Percentiles rank a stretch among this genome's conserved stretches.
phyloP scores from a whole-genome alignment of 2,329 filamentous ascomycete genomes.

The Fusarium burgessii region DNA sequence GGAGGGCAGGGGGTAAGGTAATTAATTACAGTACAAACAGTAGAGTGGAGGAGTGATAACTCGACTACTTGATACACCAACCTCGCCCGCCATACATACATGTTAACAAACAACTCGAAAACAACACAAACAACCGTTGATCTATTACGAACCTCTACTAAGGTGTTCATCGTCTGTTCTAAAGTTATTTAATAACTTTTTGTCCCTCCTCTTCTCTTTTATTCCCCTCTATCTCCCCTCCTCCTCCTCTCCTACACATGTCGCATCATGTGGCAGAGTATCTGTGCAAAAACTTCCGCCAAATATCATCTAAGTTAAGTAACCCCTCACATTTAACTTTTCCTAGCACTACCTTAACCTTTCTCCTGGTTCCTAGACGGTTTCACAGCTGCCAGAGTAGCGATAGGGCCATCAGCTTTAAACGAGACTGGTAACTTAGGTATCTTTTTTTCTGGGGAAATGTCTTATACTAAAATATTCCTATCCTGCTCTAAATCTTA shows the following conservation, averaged over 20 bases:
- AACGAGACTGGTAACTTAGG: neutral
- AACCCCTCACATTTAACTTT: conserved; percentile 9
- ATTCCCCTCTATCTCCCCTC: neutral
- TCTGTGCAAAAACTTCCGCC: neutral
- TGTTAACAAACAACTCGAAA: neutral
- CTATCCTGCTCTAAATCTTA: neutral
- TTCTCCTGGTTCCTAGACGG: neutral
- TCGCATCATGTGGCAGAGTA: neutral
- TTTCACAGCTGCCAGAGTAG: neutral
- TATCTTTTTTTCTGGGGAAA: neutral
- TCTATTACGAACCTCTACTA: neutral
- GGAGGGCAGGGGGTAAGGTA: conserved; percentile 2
- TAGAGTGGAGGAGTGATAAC: neutral
- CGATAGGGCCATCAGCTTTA: neutral
- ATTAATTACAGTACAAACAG: conserved; percentile 1
- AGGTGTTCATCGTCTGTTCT: neutral
- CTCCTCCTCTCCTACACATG: neutral
- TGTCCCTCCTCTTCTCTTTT: neutral
- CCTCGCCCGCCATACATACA: neutral
- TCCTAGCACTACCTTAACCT: neutral
- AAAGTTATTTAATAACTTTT: no score
- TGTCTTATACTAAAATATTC: neutral
- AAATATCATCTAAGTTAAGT: conserved; percentile 1
- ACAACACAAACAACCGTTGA: neutral
- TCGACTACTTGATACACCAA: neutral